Base-by-base conservation (phyloP, 1,284 basidiomycete species). In the Anthracocystis setariae region DNA sequence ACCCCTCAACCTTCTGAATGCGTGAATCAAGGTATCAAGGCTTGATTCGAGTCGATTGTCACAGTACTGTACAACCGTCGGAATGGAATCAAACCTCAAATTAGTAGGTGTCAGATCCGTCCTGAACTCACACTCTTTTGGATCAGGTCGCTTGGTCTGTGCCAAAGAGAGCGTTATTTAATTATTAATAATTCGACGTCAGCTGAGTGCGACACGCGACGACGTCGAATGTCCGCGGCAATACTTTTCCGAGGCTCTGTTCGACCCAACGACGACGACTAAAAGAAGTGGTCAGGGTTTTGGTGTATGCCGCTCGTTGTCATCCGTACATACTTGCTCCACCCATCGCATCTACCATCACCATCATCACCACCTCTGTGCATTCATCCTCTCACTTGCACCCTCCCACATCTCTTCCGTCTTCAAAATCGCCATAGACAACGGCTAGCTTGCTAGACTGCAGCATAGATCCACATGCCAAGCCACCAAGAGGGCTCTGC, bases 401-500 rank as follows among this genome's bases (percentile, higher is more conserved):
- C 3, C 17, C 2, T 20, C 7, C 17, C 15, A n/a, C 38, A 20
- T 39, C 38, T 20, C 38, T 18, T 39, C 18, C 38, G 3, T 39
- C 7, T 7, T 18, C 3, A 2, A 12, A 8, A 12, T 29, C 29
- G 12, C 29, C 12, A 7, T 29, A 29, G 29, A 29, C 29, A 5
- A 29, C 29, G 29, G 29, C 29, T 29, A 5, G 35, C 23, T 32
- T 24, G 40, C 15, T 12, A 27, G 18, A 37, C n/a, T n/a, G 17
- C 29, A 32, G 29, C 45, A 60, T 47, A 38, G 25, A 40, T 8
- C 4, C 42, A 50, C 21, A 49, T 42, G 40, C 18, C 40, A n/a
- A 25, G 32, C 46, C 9, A n/a, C 43, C 54, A 55, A 25, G 46
- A 60, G 5, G 54, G 65, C 2, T 46, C 53, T 1, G 53, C 68